Evolutionary conservation across 495 filamentous ascomycete genomes (phyloP), one percentile per base, ranked within the genome.

Genomic region (Tuber calosporum): DNA sequence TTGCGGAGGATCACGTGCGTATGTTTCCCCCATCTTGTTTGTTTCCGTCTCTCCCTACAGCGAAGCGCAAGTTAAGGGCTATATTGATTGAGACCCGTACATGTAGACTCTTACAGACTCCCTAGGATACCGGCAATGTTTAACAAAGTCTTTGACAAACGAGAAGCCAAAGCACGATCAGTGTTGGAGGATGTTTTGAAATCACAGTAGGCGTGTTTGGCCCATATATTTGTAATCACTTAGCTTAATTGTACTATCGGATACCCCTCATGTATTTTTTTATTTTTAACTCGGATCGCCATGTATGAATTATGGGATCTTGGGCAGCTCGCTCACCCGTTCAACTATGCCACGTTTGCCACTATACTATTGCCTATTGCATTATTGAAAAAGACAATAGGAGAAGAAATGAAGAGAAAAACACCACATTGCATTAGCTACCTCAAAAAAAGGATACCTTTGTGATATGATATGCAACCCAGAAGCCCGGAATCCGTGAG

Each of bases 141-240:
- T 66, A 78, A 78, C 38, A 41, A 45, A 20, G 75, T 74, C 17
- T 77, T 78, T 53, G 76, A 77, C 45, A 77, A 77, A 66, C 45
- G 66, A 20, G 76, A 78, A 71, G 62, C 38, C 26, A 78, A 74
- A 43, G 62, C 70, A 30, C 53, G 30, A 66, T 66, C 39, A 53
- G 71, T 77, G 76, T 40, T 78, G 17, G 68, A 78, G 62, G 75
- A 73, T 34, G 74, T 73, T 26, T 69, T 68, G 68, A 78, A 77
- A 68, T 38, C 37, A 11, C 41, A 78, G n/a, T 26, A 62, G 53
- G 53, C 4, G 15, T 9, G 30, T 34, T 62, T 62, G 13, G n/a
- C 53, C 11, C 53, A 34, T 62, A 17, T 34, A 34, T 62, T 26
- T 13, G 26, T 62, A 7, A 17, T 62, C 26, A 34, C 26, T 62